A percentile compares a stretch with the other conserved stretches of the same genome.
These are phyloP conservation scores for Cryptosporidium bovis DNA, from an alignment of 169 alveolate species.

Conservation along the genomic window DNA sequence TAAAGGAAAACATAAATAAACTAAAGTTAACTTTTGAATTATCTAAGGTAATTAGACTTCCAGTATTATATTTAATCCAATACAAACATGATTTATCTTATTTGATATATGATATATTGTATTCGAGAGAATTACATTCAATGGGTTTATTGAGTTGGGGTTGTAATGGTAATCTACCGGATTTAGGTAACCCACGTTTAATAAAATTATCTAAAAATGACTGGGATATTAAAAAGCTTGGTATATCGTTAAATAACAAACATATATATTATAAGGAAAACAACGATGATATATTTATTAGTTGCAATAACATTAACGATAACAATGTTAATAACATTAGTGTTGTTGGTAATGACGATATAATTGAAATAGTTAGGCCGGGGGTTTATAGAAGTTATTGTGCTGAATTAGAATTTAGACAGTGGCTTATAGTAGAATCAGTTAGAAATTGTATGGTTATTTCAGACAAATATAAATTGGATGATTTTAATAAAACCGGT, in stretches of 20 bases:
- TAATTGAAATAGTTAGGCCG: conserved; percentile 50
- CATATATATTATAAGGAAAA: not conserved
- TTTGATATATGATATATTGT: conserved; percentile 39
- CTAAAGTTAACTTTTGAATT: conserved; percentile 31
- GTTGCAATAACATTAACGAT: not conserved
- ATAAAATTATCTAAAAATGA: conserved; percentile 44
- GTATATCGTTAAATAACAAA: not conserved
- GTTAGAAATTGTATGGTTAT: conserved; percentile 46
- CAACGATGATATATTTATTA: not conserved
- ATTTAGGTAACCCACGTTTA: conserved; percentile 45
- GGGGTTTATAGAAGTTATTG: conserved; percentile 58
- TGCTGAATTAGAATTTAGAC: conserved; percentile 40
- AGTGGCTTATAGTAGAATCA: conserved; percentile 53
- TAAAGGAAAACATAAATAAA: conserved; percentile 15
- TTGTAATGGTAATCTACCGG: conserved; percentile 17
- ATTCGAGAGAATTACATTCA: conserved; percentile 57
- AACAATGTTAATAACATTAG: no score
- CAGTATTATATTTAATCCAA: conserved; percentile 49
- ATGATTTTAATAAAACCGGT: conserved; percentile 7
- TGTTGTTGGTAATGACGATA: not conserved
- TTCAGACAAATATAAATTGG: conserved; percentile 23
- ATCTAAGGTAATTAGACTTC: conserved; percentile 59
- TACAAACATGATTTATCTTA: conserved; percentile 4
- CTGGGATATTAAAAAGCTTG: conserved; percentile 56
- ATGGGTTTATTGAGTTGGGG: conserved; percentile 60